Base-by-base conservation (phyloP, 768 basidiomycete genomes). In the Mycena pura region DNA sequence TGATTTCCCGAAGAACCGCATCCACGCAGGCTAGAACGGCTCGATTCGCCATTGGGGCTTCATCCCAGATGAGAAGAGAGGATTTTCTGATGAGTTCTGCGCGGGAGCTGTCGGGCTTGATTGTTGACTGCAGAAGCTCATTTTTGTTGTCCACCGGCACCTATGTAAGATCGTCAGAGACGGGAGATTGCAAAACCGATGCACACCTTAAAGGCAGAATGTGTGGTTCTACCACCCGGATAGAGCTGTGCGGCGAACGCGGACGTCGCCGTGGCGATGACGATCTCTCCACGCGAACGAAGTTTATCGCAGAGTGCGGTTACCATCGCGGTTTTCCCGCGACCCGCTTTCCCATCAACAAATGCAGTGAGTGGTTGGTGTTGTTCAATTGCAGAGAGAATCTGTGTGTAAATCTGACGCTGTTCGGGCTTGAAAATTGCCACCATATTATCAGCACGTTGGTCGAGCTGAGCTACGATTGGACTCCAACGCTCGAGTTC, bases 271-370 rank as follows among this genome's bases (percentile, higher is more conserved):
- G 73, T 77, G 2, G 77, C 66, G 22, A 80, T 47, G 0, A 76
- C 71, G 25, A 80, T 76, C 19, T 68, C 51, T 1, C 70, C 70
- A 2, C 27, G 28, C 0, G 68, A 51, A 11, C 78, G 64, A 0
- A 79, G 36, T 27, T 62, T 65, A 56, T 72, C 72, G 44, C 75
- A 76, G 6, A 82, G 49, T 0, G 77, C 67, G 32, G 73, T 73
- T 1, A 77, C 57, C 1, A 80, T 29, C 31, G 70, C 77, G 0
- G 78, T 81, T 63, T 82, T 82, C 0, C 79, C 80, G 5, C 76
- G 62, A 0, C 80, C 80, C 2, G 79, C 78, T 52, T 75, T 73
- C 2, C 79, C 78, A 61, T 80, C 74, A 8, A 81, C 52, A 55
- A 79, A 79, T 9, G 69, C 60, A 32, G 57, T 66, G 0, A 74